Evolutionary conservation across 164 flowering plant species (phyloP).

Genomic region (Vitis rotundifolia): DNA sequence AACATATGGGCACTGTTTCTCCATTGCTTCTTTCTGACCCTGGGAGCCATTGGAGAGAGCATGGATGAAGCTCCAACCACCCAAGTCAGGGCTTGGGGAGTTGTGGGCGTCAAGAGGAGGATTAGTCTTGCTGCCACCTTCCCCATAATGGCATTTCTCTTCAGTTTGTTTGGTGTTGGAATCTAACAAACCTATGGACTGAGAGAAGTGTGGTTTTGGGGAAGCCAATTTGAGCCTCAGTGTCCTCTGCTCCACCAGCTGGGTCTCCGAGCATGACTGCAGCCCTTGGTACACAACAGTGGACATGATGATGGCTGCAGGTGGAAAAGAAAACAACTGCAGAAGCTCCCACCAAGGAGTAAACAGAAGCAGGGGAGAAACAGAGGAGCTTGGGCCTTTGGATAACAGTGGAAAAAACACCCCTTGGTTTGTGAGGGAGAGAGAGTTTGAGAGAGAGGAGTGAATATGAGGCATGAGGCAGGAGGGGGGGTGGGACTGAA

Average conservation of each 20-base stretch:
- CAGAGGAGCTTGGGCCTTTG: conserved; percentile 11
- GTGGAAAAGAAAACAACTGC: neutral
- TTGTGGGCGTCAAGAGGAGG: neutral
- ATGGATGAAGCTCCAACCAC: conserved; percentile 40
- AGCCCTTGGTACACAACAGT: conserved; percentile 48
- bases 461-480: conserved; percentile 18
- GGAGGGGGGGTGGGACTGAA: conserved; percentile 33
- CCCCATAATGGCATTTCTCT: conserved; percentile 7
- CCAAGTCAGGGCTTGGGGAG: conserved; percentile 7
- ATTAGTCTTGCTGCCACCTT: neutral
- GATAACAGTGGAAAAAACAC: neutral
- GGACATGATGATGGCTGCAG: conserved; percentile 37
- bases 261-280: conserved; percentile 51
- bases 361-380: conserved; percentile 7
- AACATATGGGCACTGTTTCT: conserved; percentile 19
- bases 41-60: conserved; percentile 19
- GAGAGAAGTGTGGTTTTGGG: conserved; percentile 21
- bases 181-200: conserved; percentile 13
- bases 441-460: conserved; percentile 10
- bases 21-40: neutral
- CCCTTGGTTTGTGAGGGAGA: conserved; percentile 1
- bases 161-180: conserved; percentile 5
- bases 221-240: conserved; percentile 45
- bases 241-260: conserved; percentile 37
- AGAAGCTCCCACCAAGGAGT: neutral